Percentiles rank a stretch among this genome's conserved stretches.
Conservation (phyloP, 169 alveolate genomes). For the Plasmodium falciparum region DNA sequence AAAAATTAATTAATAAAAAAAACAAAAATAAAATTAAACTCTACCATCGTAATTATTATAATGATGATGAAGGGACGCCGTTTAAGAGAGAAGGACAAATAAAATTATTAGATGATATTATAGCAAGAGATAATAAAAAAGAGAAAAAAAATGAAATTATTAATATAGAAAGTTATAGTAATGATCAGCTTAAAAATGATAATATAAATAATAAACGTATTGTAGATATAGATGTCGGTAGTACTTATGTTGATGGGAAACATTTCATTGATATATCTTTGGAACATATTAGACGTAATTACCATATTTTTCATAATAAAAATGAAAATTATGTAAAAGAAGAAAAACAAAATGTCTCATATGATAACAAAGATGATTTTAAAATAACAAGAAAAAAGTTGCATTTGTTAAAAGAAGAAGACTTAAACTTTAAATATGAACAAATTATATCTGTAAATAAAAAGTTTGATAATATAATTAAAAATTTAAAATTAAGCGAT, state of each 20-base stretch:
- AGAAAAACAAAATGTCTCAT: not conserved
- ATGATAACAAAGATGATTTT: not conserved
- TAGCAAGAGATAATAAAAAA: not conserved
- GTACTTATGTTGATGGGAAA: too few species aligned
- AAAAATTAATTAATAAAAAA: constrained; percentile 15
- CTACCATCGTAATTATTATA: too few species aligned
- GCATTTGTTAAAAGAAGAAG: not conserved
- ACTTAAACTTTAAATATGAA: constrained; percentile 14
- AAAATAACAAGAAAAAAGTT: not conserved
- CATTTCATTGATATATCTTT: too few species aligned
- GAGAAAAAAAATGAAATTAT: not conserved
- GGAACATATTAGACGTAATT: not conserved
- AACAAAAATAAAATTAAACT: too few species aligned
- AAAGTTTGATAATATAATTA: constrained; percentile 18
- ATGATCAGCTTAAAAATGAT: not conserved
- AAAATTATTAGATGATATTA: not conserved
- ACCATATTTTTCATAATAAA: not conserved
- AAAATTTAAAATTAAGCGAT: constrained; percentile 23
- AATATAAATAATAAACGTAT: not conserved
- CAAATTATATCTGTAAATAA: constrained; percentile 2
- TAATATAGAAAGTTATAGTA: not conserved
- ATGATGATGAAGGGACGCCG: too few species aligned
- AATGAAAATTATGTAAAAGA: not conserved
- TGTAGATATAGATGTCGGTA: too few species aligned
- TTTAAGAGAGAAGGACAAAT: too few species aligned